Evolutionary conservation across 2,329 filamentous ascomycete species (phyloP).

Genomic region (Penicillium expansum): DNA sequence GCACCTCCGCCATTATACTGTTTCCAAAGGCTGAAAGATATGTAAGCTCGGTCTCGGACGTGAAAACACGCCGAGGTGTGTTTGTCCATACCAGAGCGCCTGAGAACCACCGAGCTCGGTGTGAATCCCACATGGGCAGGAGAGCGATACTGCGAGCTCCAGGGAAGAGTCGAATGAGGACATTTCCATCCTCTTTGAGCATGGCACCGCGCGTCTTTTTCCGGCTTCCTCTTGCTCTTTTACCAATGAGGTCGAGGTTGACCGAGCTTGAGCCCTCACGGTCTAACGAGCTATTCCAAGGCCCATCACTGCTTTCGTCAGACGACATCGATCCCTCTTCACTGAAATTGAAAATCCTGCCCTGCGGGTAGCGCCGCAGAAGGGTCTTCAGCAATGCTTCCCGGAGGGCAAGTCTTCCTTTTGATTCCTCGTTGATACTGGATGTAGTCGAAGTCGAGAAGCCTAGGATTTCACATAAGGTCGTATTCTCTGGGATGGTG

Average conservation of each 20-base stretch:
- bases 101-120: slow-evolving; percentile 31
- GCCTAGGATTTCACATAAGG: slow-evolving; percentile 1
- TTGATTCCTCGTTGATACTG: slow-evolving; percentile 10
- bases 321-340: slow-evolving; percentile 18
- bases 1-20: slow-evolving; percentile 36
- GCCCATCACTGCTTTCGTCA: slow-evolving; percentile 9
- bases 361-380: slow-evolving; percentile 21
- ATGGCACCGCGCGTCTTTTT: slow-evolving; percentile 15
- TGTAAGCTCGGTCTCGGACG: slow-evolving; percentile 27
- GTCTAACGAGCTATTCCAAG: neutral
- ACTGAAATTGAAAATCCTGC: slow-evolving; percentile 23
- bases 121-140: slow-evolving; percentile 35
- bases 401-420: slow-evolving; percentile 7
- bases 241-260: neutral
- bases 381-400: slow-evolving; percentile 17
- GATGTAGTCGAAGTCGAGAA: slow-evolving; percentile 9
- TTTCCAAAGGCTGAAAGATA: slow-evolving; percentile 34
- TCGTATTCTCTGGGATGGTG: neutral
- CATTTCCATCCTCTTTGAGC: slow-evolving; percentile 16
- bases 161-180: slow-evolving; percentile 23
- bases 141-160: slow-evolving; percentile 30
- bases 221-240: neutral
- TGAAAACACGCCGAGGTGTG: slow-evolving; percentile 21
- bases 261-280: neutral
- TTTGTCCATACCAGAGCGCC: slow-evolving; percentile 31